phyloP scores from a whole-genome alignment of 2,329 filamentous ascomycete species.

The Aspergillus uvarum region DNA sequence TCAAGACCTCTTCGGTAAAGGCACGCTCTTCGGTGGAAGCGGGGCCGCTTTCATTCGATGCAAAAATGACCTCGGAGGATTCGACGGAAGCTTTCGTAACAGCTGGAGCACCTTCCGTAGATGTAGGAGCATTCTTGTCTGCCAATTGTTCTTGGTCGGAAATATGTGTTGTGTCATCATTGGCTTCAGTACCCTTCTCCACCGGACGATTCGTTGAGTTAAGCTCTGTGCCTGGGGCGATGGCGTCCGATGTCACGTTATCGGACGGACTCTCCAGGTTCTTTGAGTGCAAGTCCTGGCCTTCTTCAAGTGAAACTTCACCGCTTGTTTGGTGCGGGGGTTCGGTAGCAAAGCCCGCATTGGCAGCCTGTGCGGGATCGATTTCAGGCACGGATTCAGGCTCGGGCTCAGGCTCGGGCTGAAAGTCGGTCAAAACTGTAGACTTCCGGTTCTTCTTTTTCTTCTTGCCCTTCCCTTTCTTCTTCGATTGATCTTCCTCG shows the following conservation, averaged over 20 bases:
- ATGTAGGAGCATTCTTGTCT: conserved; percentile 1
- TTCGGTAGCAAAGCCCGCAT: conserved; percentile 4
- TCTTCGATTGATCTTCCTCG: conserved; percentile 17
- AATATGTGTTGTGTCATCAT: conserved; percentile 23
- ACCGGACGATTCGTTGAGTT: conserved; percentile 12
- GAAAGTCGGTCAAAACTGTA: conserved; percentile 11
- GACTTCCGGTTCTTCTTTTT: conserved; percentile 25
- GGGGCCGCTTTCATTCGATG: conserved; percentile 1
- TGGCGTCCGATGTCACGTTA: conserved; percentile 5
- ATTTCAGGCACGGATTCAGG: conserved; percentile 8
- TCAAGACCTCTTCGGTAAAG: not conserved
- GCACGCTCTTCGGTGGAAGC: not conserved
- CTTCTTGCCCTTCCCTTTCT: conserved; percentile 21
- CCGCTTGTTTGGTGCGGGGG: conserved; percentile 19
- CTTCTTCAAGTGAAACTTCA: conserved; percentile 12
- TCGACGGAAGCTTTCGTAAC: conserved; percentile 7
- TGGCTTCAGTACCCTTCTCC: conserved; percentile 20
- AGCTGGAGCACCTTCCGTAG: not conserved
- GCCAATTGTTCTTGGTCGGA: conserved; percentile 6
- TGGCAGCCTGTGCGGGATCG: not conserved
- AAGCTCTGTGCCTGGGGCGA: conserved; percentile 1
- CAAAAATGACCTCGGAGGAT: not conserved
- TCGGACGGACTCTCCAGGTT: conserved; percentile 9
- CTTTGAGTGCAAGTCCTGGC: conserved; percentile 4
- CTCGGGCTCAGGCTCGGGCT: conserved; percentile 13